phyloP scores from a whole-genome alignment of 768 basidiomycete species.

The Tephrocybe sp. region DNA sequence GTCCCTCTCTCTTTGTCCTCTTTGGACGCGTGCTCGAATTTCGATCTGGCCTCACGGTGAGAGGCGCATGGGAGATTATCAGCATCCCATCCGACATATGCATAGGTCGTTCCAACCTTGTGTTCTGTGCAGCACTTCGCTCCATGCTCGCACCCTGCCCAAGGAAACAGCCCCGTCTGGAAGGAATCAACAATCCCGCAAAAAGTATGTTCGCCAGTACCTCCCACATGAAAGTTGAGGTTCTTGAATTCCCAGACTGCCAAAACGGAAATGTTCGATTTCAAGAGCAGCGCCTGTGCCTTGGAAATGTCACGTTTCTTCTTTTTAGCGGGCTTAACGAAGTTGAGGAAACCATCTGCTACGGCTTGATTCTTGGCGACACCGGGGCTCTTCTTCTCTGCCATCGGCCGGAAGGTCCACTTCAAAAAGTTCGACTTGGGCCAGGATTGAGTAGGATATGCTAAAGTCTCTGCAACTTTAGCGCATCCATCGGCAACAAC shows the following conservation, averaged over 20 bases:
- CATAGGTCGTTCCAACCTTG: neutral
- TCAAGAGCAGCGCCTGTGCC: neutral
- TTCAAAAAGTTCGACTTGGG: neutral
- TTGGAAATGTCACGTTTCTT: neutral
- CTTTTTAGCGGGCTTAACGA: neutral
- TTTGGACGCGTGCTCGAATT: neutral
- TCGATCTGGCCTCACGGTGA: neutral
- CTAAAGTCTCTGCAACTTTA: neutral
- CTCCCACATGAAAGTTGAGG: neutral
- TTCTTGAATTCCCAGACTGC: conserved; percentile 3
- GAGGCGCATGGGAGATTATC: neutral
- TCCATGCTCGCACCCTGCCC: neutral
- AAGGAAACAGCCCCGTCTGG: neutral
- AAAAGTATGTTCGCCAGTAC: neutral
- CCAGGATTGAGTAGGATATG: neutral
- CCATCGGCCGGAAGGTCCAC: neutral
- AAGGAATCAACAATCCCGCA: neutral
- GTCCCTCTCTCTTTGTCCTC: neutral
- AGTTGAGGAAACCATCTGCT: neutral
- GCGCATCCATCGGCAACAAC: neutral
- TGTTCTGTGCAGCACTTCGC: neutral
- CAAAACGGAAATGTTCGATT: neutral
- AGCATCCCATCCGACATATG: neutral
- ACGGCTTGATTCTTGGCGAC: neutral
- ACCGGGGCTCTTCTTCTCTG: neutral